A percentile compares a stretch with the other conserved stretches of the same genome.
Conservation (phyloP, 2,329 filamentous ascomycete genomes). For the Exophiala dermatitidis region DNA sequence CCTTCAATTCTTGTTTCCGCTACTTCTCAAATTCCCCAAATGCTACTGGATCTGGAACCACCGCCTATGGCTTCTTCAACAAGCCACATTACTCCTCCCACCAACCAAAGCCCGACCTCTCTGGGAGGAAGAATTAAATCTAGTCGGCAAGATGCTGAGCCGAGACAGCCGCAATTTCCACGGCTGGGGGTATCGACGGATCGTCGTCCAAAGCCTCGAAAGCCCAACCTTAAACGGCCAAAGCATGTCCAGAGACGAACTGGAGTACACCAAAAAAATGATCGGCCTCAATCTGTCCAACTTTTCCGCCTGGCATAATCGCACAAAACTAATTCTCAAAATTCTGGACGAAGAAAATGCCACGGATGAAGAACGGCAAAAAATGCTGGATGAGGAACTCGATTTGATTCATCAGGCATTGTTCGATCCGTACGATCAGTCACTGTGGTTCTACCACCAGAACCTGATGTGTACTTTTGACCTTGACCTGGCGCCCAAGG, state of each 20-base stretch:
- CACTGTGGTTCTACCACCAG: slow-evolving; percentile 94
- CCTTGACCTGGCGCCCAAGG: slow-evolving; percentile 43
- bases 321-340: slow-evolving; percentile 72
- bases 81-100: slow-evolving; percentile 60
- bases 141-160: slow-evolving; percentile 81
- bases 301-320: slow-evolving; percentile 94
- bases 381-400: slow-evolving; percentile 72
- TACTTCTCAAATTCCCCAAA: slow-evolving; percentile 81
- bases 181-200: slow-evolving; percentile 85
- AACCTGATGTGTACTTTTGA: slow-evolving; percentile 68
- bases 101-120: slow-evolving; percentile 51
- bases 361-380: slow-evolving; percentile 53
- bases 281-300: slow-evolving; percentile 80
- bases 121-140: slow-evolving; percentile 76
- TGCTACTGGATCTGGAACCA: slow-evolving; percentile 99
- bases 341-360: slow-evolving; percentile 65
- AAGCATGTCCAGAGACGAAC: slow-evolving; percentile 71
- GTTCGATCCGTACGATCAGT: slow-evolving; percentile 89
- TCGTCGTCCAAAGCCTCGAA: slow-evolving; percentile 70
- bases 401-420: slow-evolving; percentile 67
- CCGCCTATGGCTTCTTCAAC: slow-evolving; percentile 72
- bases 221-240: slow-evolving; percentile 44
- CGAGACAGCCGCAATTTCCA: slow-evolving; percentile 90
- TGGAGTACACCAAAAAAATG: slow-evolving; percentile 85
- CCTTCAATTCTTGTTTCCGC: slow-evolving; percentile 71